Evolutionary conservation across 768 basidiomycete species (phyloP), one percentile per base, ranked within the genome.

Genomic region (Rhodotorula taiwanensis): DNA sequence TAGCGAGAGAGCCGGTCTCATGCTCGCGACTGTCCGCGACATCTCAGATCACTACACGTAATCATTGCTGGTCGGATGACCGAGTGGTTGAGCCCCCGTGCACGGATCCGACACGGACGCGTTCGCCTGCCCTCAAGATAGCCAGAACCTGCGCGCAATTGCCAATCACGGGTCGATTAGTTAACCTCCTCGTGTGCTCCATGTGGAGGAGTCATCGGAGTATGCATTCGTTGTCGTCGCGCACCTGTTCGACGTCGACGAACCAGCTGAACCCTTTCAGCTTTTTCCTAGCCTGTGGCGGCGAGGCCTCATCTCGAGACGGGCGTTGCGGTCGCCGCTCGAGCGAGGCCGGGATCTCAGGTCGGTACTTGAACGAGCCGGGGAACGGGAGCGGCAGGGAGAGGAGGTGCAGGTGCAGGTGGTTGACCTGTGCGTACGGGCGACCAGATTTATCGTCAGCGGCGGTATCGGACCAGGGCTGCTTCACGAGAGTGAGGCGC

Each of bases 391-490:
- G 44, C 0, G 68, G 68, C n/a, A 60, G 53, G 4, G 68, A 69
- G 39, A 69, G 68, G 43, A 69, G 60, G 48, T 69, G 68, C n/a
- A 69, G 63, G 45, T 69, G 68, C 18, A 69, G 64, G 49, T 69
- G 68, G 39, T 62, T 62, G 33, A 68, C 66, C 66, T 68, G 52
- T 15, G 3, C 18, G 39, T 9, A 16, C 8, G 10, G 6, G 16
- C 13, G 28, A 14, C 14, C 25, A 51, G 27, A 27, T 18, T n/a
- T 18, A 54, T 18, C 11, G n/a, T 33, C 30, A 23, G 28, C 23
- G 28, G 13, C 21, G 21, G 5, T 39, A 9, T 31, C 56, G 33
- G 31, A 41, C 42, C 15, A 20, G 21, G 42, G 21, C 42, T 39
- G 21, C 7, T 43, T 13, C n/a, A 9, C 4, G n/a, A 47, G 45